These are phyloP conservation scores for Penicillium silybi DNA, from an alignment of 495 filamentous ascomycete species.

Conservation along the genomic window DNA sequence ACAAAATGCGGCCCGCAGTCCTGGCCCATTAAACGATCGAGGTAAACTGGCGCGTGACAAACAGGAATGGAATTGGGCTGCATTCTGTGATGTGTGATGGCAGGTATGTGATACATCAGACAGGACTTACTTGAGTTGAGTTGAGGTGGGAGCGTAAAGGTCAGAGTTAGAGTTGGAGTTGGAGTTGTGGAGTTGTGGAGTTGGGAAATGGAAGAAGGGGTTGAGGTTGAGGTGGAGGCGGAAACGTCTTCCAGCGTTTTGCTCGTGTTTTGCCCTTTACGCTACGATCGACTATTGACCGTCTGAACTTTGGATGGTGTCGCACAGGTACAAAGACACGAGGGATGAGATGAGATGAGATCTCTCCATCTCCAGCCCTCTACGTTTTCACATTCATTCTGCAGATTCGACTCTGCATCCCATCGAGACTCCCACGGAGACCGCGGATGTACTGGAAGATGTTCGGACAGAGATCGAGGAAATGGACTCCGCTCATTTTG, in stretches of 20 bases:
- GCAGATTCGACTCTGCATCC: too few species aligned
- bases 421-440: too few species aligned
- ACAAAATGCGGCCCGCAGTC: constrained; percentile 2
- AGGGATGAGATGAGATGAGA: background rate
- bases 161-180: background rate
- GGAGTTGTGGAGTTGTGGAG: too few species aligned
- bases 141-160: background rate
- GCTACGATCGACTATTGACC: background rate
- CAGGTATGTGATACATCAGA: background rate
- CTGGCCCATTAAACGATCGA: background rate
- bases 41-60: background rate
- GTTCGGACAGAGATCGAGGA: too few species aligned
- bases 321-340: background rate
- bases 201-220: background rate
- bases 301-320: background rate
- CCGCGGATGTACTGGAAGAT: too few species aligned
- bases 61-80: constrained; percentile 2
- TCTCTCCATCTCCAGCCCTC: too few species aligned
- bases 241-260: background rate
- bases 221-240: background rate
- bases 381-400: too few species aligned
- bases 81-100: background rate
- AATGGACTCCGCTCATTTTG: background rate
- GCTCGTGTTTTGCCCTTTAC: background rate
- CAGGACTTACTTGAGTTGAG: background rate